A percentile compares a stretch with the other conserved stretches of the same genome.
These are phyloP conservation scores for Larix sibirica DNA, from an alignment of 83 land plant genomes.

Conservation along the genomic window DNA sequence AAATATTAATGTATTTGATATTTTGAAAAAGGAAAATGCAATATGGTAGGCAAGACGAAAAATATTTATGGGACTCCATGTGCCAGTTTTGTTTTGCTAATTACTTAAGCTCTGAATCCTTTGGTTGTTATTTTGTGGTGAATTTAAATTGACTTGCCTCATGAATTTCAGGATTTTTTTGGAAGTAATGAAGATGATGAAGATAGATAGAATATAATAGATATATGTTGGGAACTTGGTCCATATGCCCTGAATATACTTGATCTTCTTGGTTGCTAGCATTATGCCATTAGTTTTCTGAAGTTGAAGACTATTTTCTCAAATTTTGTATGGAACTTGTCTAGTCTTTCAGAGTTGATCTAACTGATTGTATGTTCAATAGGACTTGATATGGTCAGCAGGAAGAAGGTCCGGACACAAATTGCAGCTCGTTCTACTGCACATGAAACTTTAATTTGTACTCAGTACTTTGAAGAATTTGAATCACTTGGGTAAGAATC, in stretches of 20 bases:
- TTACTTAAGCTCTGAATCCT: not conserved
- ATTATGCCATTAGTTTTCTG: not conserved
- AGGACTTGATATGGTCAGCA: conserved; percentile 28
- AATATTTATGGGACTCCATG: not conserved
- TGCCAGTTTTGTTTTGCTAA: not conserved
- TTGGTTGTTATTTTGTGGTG: not conserved
- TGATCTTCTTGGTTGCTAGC: not conserved
- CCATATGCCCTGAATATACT: not conserved
- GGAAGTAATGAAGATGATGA: conserved; percentile 92
- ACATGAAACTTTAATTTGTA: conserved; percentile 29
- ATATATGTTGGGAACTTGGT: not conserved
- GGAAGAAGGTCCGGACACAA: conserved; percentile 33
- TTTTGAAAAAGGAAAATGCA: conserved; percentile 92
- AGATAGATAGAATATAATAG: conserved; percentile 44
- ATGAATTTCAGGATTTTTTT: conserved; percentile 54
- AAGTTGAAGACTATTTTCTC: not conserved
- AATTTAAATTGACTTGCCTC: not conserved
- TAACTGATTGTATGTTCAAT: not conserved
- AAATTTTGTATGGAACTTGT: not conserved
- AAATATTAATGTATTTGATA: conserved; percentile 89
- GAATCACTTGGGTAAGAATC: too few species aligned
- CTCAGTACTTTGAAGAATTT: conserved; percentile 31
- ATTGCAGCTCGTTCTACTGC: conserved; percentile 26
- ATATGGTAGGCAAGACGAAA: conserved; percentile 76
- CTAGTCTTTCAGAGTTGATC: not conserved